phyloP scores from a whole-genome alignment of 768 basidiomycete species.

The Hydnomerulius pinastri region DNA sequence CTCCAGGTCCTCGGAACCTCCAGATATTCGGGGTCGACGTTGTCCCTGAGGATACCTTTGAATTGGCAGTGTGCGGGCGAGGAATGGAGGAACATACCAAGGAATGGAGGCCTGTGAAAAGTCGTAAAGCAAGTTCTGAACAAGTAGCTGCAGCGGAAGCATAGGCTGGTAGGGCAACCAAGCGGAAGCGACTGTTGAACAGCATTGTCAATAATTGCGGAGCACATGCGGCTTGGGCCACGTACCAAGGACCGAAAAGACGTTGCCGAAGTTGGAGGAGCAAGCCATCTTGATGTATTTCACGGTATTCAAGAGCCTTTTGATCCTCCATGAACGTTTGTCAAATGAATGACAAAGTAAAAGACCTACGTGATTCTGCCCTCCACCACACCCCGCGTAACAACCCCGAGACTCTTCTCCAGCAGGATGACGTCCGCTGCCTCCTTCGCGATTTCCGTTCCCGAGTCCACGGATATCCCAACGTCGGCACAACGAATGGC shows the following conservation, averaged over 20 bases:
- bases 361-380: conserved; percentile 33
- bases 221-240: not conserved
- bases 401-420: conserved; percentile 38
- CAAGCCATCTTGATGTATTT: conserved; percentile 42
- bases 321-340: conserved; percentile 10
- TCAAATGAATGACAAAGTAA: not conserved
- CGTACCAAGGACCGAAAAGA: conserved; percentile 34
- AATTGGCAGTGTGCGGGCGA: not conserved
- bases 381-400: conserved; percentile 33
- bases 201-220: not conserved
- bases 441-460: conserved; percentile 38
- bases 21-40: conserved; percentile 39
- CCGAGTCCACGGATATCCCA: conserved; percentile 35
- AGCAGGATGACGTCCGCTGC: conserved; percentile 38
- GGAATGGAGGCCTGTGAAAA: conserved; percentile 40
- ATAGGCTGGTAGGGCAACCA: conserved; percentile 41
- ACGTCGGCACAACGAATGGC: conserved; percentile 35
- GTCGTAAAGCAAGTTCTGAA: conserved; percentile 37
- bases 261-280: conserved; percentile 38
- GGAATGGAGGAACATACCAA: conserved; percentile 21
- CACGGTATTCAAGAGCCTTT: conserved; percentile 36
- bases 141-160: conserved; percentile 34
- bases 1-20: conserved; percentile 32
- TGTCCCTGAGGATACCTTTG: conserved; percentile 28
- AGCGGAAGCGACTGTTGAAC: conserved; percentile 33